phyloP scores from a whole-genome alignment of 2,329 filamentous ascomycete genomes.

The Aspergillus nomiae region DNA sequence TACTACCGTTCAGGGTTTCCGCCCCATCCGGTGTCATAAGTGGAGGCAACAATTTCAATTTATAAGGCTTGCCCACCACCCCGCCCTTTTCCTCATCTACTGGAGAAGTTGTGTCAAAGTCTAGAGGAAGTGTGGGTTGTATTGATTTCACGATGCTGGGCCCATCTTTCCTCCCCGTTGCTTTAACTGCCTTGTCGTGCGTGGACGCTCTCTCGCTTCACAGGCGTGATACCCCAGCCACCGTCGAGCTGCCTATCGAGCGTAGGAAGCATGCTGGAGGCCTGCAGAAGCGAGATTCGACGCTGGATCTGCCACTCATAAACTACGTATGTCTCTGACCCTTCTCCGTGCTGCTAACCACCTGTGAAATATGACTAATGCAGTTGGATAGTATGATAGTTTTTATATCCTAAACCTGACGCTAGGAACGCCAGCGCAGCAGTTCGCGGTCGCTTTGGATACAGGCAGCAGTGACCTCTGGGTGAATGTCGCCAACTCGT shows the following conservation, averaged over 20 bases:
- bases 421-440: conserved; percentile 57
- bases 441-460: conserved; percentile 57
- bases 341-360: background rate
- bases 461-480: conserved; percentile 63
- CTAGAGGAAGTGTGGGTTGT: background rate
- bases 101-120: background rate
- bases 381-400: background rate
- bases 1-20: background rate
- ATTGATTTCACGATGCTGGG: background rate
- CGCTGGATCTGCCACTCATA: background rate
- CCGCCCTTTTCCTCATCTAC: background rate
- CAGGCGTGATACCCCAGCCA: conserved; percentile 12
- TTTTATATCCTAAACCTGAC: conserved; percentile 43
- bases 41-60: background rate
- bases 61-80: background rate
- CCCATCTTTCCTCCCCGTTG: background rate
- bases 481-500: conserved; percentile 66
- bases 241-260: conserved; percentile 11
- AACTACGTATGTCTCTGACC: background rate
- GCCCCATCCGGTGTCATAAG: background rate
- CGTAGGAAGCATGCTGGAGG: conserved; percentile 8
- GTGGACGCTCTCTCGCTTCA: conserved; percentile 10
- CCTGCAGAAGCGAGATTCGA: conserved; percentile 8
- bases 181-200: background rate
- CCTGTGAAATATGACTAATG: background rate